Conservation (phyloP, 2,329 filamentous ascomycete genomes). For the Arthrobotrys entomopaga region DNA sequence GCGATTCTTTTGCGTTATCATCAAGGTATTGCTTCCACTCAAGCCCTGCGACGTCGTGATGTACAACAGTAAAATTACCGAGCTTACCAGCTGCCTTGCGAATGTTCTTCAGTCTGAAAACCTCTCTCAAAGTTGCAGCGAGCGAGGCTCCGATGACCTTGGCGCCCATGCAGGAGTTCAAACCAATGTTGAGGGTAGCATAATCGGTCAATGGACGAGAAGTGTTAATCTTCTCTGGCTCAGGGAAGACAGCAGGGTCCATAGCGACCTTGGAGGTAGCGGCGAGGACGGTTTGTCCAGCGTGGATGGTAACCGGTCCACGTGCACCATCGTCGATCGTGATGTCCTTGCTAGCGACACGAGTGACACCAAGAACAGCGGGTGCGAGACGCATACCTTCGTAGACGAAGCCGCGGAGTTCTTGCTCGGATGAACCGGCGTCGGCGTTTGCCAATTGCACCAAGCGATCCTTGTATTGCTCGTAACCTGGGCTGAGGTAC, state of each 20-base stretch:
- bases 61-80: slow-evolving; percentile 63
- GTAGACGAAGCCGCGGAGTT: slow-evolving; percentile 68
- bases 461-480: slow-evolving; percentile 67
- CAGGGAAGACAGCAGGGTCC: slow-evolving; percentile 63
- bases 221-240: slow-evolving; percentile 64
- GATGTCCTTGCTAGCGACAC: slow-evolving; percentile 64
- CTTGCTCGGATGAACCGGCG: slow-evolving; percentile 63
- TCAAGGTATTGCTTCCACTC: slow-evolving; percentile 66
- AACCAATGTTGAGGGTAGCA: slow-evolving; percentile 62
- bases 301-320: slow-evolving; percentile 65
- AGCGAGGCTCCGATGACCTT: slow-evolving; percentile 62
- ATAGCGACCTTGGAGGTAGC: slow-evolving; percentile 64
- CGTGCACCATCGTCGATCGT: slow-evolving; percentile 65
- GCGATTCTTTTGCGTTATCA: slow-evolving; percentile 64
- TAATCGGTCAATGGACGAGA: slow-evolving; percentile 63
- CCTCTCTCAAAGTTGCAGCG: slow-evolving; percentile 63
- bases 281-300: slow-evolving; percentile 63
- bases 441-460: slow-evolving; percentile 66
- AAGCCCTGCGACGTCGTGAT: slow-evolving; percentile 65
- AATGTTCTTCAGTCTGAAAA: slow-evolving; percentile 65
- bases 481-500: slow-evolving; percentile 66
- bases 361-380: slow-evolving; percentile 67
- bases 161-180: slow-evolving; percentile 63
- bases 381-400: slow-evolving; percentile 69
- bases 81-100: slow-evolving; percentile 61